Evolutionary conservation across 805 yeast genomes (phyloP), one percentile per base, ranked within the genome.

Genomic region (Ogataea minuta): DNA sequence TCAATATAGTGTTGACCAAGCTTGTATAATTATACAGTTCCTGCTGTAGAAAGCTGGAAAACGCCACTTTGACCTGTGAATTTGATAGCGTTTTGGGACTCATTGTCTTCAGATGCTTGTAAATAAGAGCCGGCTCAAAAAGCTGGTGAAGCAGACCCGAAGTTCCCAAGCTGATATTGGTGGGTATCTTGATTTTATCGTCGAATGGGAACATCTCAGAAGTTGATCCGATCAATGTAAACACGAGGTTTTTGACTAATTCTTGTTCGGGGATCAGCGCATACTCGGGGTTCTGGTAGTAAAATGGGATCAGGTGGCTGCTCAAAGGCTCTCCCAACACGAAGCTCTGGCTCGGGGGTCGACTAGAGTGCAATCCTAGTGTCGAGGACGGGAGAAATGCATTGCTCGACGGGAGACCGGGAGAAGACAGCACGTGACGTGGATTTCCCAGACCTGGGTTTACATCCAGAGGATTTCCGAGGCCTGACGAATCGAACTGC

Each of bases 81-180:
- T 50, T 40, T 3, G 34, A 25, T 23, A 27, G 62, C 49, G 47
- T 60, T 14, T 23, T 42, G 57, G 29, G 52, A 34, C 15, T 50
- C 46, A 14, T 54, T 50, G 11, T 36, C 4, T 57, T 59, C 24
- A 87, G 59, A 29, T 66, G 58, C 36, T 72, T 70, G 60, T 75
- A 86, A 3, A 88, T 62, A 23, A 89, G 60, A 0, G 86, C 91
- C 1, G 88, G 83, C 57, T 89, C 96, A 28, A 82, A 64, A 1
- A 84, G 62, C 19, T 69, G 58, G 40, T 72, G 76, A 23, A 86
- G 57, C 19, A 79, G 50, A 0, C 79, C 79, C 31, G 81, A 69
- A 16, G 74, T 66, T 5, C 88, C 74, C 44, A 72, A 73, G 17
- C 79, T 74, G 11, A 83, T 59, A 29, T 68, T 66, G 1, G 59